phyloP scores from a whole-genome alignment of 257 asterid genomes.

The Nicotiana knightiana region DNA sequence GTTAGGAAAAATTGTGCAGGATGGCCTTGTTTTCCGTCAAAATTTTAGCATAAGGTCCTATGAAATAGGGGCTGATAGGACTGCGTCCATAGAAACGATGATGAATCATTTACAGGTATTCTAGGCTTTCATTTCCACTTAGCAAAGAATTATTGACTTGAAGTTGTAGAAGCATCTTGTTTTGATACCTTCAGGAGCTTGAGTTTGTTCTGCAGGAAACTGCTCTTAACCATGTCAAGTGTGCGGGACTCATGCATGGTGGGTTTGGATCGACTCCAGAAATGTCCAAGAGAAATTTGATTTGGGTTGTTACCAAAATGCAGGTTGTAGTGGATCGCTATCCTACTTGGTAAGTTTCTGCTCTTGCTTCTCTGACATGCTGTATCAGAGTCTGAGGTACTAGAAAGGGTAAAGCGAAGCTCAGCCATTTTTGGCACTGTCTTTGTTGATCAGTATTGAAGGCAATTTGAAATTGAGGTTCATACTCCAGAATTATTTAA shows the following conservation, averaged over 20 bases:
- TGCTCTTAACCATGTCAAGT: constrained; percentile 87
- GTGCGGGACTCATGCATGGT: constrained; percentile 79
- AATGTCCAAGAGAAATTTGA: constrained; percentile 81
- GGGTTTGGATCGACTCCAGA: constrained; percentile 99
- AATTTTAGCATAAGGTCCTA: constrained; percentile 94
- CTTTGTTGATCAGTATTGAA: background rate
- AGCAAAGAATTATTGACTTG: background rate
- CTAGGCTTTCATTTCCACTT: constrained; percentile 5
- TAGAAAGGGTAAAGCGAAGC: background rate
- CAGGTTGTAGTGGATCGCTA: constrained; percentile 85
- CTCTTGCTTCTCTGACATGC: background rate
- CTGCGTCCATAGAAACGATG: constrained; percentile 89
- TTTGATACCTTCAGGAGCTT: constrained; percentile 16
- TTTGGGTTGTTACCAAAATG: constrained; percentile 96
- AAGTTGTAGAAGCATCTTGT: background rate
- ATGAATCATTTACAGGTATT: constrained; percentile 96
- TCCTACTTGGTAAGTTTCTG: constrained; percentile 80
- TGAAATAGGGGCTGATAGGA: constrained; percentile 95
- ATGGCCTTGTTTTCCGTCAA: constrained; percentile 82
- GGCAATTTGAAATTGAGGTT: background rate
- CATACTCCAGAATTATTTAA: background rate
- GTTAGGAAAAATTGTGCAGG: constrained; percentile 76
- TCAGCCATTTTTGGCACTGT: background rate
- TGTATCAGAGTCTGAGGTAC: background rate
- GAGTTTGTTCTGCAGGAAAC: constrained; percentile 64